Percentiles rank a stretch among this genome's conserved stretches.
Conservation (phyloP, 306 rosid species). For the Heteromeles arbutifolia region DNA sequence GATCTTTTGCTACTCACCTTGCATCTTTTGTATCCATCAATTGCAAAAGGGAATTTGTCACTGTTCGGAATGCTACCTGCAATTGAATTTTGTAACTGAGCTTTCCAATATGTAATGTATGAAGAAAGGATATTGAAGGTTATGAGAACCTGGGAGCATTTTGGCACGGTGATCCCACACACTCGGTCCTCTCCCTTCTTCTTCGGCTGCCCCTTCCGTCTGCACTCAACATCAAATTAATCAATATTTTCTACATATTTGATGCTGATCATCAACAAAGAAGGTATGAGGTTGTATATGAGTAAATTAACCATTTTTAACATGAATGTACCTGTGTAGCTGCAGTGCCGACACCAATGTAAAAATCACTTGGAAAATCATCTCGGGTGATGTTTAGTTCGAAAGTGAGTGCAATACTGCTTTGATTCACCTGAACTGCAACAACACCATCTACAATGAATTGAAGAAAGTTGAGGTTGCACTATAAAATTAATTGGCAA, state of each 20-base stretch:
- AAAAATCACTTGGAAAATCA: neutral
- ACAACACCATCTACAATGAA: too few relatives aligned
- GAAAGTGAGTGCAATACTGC: neutral
- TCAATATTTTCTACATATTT: neutral
- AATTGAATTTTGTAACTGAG: neutral
- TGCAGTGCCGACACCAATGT: neutral
- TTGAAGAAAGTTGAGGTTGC: too few relatives aligned
- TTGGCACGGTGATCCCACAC: neutral
- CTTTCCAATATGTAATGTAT: neutral
- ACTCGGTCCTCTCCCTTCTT: neutral
- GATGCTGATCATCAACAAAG: neutral
- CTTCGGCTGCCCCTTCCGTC: neutral
- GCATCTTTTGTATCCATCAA: conserved; percentile 18
- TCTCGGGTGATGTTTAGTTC: neutral
- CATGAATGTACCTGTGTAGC: neutral
- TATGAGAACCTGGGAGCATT: neutral
- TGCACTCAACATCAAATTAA: neutral
- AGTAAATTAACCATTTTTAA: neutral
- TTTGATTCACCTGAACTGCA: neutral
- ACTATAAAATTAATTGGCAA: too few relatives aligned
- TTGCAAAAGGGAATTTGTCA: conserved; percentile 1
- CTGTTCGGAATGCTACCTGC: neutral
- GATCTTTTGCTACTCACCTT: neutral
- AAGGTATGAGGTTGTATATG: too few relatives aligned
- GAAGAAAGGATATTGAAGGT: neutral